These are phyloP conservation scores for Ophiocordyceps camponoti-leonardi DNA, from an alignment of 2,329 filamentous ascomycete species.

Conservation along the genomic window DNA sequence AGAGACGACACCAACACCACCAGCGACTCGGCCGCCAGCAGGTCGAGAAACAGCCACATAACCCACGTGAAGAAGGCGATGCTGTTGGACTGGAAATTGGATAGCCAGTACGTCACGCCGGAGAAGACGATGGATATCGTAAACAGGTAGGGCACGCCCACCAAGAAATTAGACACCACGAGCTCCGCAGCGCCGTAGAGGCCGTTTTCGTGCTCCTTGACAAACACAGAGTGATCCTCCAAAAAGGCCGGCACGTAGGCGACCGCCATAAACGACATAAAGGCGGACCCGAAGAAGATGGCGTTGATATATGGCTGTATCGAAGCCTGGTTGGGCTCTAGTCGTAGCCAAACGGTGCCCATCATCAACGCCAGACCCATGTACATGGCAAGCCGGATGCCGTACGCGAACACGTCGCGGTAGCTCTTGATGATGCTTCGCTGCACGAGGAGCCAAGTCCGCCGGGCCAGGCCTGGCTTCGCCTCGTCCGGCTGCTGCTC, in stretches of 20 bases:
- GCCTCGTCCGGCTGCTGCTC: too few relatives aligned
- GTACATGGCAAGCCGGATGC: conserved; percentile 73
- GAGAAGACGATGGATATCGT: conserved; percentile 63
- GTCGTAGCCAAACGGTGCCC: conserved; percentile 72
- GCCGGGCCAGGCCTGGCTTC: conserved; percentile 25
- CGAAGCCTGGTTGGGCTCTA: conserved; percentile 48
- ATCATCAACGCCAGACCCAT: conserved; percentile 63
- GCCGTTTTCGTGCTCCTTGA: conserved; percentile 60
- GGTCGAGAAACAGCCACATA: conserved; percentile 72
- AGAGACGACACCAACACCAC: conserved; percentile 61
- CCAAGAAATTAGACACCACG: conserved; percentile 63
- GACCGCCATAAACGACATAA: conserved; percentile 70
- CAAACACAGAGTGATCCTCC: conserved; percentile 38
- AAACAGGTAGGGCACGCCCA: conserved; percentile 69
- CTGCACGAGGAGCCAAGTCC: conserved; percentile 52
- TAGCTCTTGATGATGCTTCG: conserved; percentile 71
- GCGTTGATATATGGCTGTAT: conserved; percentile 74
- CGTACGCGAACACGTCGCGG: conserved; percentile 70
- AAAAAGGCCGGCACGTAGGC: conserved; percentile 75
- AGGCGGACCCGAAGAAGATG: conserved; percentile 58
- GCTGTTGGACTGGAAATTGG: conserved; percentile 51
- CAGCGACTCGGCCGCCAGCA: conserved; percentile 66
- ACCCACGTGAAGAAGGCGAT: conserved; percentile 60
- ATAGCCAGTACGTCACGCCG: conserved; percentile 61
- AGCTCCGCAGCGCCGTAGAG: conserved; percentile 61